These are phyloP conservation scores for Gloeostereum incarnatum DNA, from an alignment of 768 basidiomycete species.

Conservation along the genomic window DNA sequence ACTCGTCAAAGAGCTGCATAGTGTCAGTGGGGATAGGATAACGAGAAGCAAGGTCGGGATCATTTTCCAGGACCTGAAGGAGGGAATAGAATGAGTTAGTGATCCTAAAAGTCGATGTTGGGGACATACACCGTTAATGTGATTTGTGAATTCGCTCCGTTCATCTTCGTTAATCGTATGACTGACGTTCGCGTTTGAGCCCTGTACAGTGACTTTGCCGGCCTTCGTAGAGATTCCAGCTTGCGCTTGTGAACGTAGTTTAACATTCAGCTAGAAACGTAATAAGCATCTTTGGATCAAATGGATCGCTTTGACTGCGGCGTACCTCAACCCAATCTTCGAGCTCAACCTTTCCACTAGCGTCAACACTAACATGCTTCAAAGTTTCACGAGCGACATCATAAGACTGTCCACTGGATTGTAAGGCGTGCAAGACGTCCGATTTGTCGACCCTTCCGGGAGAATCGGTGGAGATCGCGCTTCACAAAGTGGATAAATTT, in stretches of 20 bases:
- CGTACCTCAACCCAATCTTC: constrained; percentile 96
- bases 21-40: constrained; percentile 92
- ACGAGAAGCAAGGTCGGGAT: constrained; percentile 71
- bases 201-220: constrained; percentile 90
- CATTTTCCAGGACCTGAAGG: constrained; percentile 79
- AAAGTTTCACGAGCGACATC: constrained; percentile 84
- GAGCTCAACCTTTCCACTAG: constrained; percentile 91
- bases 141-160: constrained; percentile 91
- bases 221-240: constrained; percentile 49
- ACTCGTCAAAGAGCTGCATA: constrained; percentile 98
- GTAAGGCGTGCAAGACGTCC: constrained; percentile 67
- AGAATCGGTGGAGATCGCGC: constrained; percentile 67
- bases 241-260: constrained; percentile 50
- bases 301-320: constrained; percentile 13
- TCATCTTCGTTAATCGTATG: constrained; percentile 99
- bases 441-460: constrained; percentile 82
- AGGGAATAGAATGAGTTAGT: constrained; percentile 7
- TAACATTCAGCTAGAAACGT: constrained; percentile 60
- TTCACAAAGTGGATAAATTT: constrained; percentile 22
- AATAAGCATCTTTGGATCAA: constrained; percentile 9
- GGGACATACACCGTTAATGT: constrained; percentile 84
- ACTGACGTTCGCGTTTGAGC: constrained; percentile 90
- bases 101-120: not conserved
- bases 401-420: constrained; percentile 80
- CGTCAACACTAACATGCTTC: constrained; percentile 90